A percentile compares a stretch with the other conserved stretches of the same genome.
These are phyloP conservation scores for Cladochytrium replicatum DNA, from an alignment of 192 early-diverging fungal genomes.

Conservation along the genomic window DNA sequence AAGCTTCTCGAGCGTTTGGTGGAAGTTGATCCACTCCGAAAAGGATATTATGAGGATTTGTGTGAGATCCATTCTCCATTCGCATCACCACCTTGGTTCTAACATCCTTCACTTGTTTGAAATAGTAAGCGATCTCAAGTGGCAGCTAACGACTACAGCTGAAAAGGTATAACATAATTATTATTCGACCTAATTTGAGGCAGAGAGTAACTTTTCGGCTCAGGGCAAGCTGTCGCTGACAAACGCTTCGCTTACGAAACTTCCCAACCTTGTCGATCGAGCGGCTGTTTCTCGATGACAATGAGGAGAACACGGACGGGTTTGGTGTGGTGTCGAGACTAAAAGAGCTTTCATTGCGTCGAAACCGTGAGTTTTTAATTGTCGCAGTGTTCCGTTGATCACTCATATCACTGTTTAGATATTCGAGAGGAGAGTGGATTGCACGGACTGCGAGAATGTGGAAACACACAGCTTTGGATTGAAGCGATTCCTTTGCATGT, in stretches of 20 bases:
- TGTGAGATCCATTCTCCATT: neutral
- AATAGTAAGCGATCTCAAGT: neutral
- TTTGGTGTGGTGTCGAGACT: no score
- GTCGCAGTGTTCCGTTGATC: no score
- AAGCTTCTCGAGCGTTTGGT: constrained; percentile 39
- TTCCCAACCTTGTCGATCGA: no score
- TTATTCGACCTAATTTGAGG: neutral
- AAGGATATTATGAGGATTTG: constrained; percentile 47
- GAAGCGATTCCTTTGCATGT: no score
- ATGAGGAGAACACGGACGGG: no score
- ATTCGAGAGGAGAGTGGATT: no score
- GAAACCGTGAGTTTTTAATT: no score
- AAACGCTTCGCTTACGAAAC: neutral
- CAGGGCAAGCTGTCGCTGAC: neutral
- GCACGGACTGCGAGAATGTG: no score
- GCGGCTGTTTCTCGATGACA: no score
- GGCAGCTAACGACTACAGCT: neutral
- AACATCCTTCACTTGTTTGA: neutral
- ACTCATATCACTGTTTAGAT: no score
- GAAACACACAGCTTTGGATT: no score
- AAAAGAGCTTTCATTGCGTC: no score
- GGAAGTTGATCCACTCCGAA: constrained; percentile 41
- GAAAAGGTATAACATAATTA: neutral
- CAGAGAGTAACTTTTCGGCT: neutral
- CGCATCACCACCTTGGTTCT: neutral